Base-by-base conservation (phyloP, 2,329 filamentous ascomycete species). In the Exophiala dermatitidis region DNA sequence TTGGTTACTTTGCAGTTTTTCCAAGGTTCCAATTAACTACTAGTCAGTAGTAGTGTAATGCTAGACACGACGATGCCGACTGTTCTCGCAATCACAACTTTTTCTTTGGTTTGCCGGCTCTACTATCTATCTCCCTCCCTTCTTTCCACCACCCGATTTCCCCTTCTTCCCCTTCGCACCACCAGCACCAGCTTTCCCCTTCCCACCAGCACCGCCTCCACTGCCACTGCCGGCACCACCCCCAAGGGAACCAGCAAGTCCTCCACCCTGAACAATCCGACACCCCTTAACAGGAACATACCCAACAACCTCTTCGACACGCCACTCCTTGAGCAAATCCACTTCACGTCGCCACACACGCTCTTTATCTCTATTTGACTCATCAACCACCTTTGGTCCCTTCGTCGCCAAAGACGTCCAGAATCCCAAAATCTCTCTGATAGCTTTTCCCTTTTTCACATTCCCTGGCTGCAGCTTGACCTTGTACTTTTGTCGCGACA, bases 391-490 rank as follows among this genome's bases (percentile, higher is more conserved):
- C 38, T 62, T 64, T 3, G 57, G 50, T 1, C 60, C 61, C 46
- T 44, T 48, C 7, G 47, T 53, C 1, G 40, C 61, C 29, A 62
- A 38, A 4, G 47, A 49, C 3, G 50, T 48, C 90, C 91, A 96
- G 55, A 80, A 79, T 46, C 84, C 82, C n/a, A 97, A 71, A 32
- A 97, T 85, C 70, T 97, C 91, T 67, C 88, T 88, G 45, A 95
- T 83, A 0, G 90, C 90, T 68, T 96, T 97, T 6, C 93, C 91
- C 73, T 95, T 95, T 77, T 97, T 98, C 59, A 85, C 79, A 0
- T 83, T 72, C 0, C 93, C 93, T 0, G 93, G 93, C 71, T 97
- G 93, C 63, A 98, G 70, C 74, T 98, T 98, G 50, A 84, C 88
- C 70, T 94, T 94, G 75, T 96, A 97, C 71, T 96, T 96, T 71